These are phyloP conservation scores for Rhodamnia rubescens DNA, from an alignment of 345 rosid genomes.

Conservation along the genomic window DNA sequence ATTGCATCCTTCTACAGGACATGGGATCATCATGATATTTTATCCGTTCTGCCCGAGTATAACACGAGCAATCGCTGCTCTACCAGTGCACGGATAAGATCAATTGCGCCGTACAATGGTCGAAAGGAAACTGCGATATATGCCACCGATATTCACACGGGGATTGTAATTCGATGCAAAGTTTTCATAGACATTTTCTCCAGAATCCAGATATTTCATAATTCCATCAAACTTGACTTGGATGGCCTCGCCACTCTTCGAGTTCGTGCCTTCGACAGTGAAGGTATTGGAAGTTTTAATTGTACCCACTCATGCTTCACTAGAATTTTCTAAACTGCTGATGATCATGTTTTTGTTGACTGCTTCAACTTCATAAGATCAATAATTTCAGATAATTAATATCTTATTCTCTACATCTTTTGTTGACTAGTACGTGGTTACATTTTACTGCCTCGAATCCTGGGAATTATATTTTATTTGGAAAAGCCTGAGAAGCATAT, in stretches of 20 bases:
- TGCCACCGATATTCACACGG: constrained; percentile 71
- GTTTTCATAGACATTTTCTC: constrained; percentile 86
- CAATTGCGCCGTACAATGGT: constrained; percentile 63
- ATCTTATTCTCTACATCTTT: not conserved
- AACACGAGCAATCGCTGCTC: constrained; percentile 72
- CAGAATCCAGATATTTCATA: constrained; percentile 87
- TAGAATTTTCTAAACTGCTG: not conserved
- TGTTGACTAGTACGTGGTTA: not conserved
- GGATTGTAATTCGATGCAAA: constrained; percentile 90
- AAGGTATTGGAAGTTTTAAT: constrained; percentile 33
- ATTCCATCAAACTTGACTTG: constrained; percentile 81
- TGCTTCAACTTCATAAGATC: not conserved
- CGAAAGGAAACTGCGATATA: constrained; percentile 91
- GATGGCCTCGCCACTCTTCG: constrained; percentile 93
- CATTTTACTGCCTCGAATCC: not conserved
- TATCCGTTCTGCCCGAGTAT: constrained; percentile 79
- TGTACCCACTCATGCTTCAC: not conserved
- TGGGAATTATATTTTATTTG: not conserved
- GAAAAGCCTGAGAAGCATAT: not conserved
- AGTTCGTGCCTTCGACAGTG: constrained; percentile 76
- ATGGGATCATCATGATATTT: constrained; percentile 91
- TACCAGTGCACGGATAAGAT: constrained; percentile 67
- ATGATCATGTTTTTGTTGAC: not conserved
- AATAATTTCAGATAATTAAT: not conserved
- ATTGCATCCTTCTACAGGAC: constrained; percentile 44